Evolutionary conservation across 257 asterid species (phyloP).

Genomic region (Salvia splendens): DNA sequence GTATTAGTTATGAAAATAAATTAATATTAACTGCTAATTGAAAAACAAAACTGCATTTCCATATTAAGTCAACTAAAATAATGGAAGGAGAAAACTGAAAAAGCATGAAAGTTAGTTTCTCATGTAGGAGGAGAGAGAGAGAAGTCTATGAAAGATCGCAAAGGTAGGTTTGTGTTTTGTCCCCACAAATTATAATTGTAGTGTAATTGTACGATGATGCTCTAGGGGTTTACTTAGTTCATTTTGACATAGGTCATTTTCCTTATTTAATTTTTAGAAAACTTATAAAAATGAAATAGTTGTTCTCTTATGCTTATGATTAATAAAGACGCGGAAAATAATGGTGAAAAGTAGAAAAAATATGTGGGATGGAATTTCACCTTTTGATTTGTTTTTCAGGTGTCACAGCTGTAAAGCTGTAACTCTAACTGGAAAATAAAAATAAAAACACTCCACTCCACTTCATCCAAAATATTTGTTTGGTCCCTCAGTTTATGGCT

Average conservation of each 20-base stretch:
- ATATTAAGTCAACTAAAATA: constrained; percentile 31
- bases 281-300: background rate
- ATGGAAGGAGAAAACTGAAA: constrained; percentile 11
- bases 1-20: background rate
- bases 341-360: constrained; percentile 28
- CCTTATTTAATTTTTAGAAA: background rate
- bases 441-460: too few species aligned
- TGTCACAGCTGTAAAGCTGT: constrained; percentile 65
- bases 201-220: constrained; percentile 38
- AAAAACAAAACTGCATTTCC: too few species aligned
- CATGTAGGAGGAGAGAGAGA: background rate
- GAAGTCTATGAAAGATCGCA: constrained; percentile 27
- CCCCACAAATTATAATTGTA: constrained; percentile 51
- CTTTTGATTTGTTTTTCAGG: constrained; percentile 22
- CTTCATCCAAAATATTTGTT: constrained; percentile 35
- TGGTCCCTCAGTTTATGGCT: constrained; percentile 40
- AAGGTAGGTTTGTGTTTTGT: constrained; percentile 31
- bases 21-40: background rate
- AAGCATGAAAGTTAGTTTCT: background rate
- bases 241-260: constrained; percentile 31
- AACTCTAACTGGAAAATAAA: constrained; percentile 23
- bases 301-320: constrained; percentile 25
- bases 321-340: constrained; percentile 34
- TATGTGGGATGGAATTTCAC: constrained; percentile 20
- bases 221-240: constrained; percentile 23